These are phyloP conservation scores for Tricholoma sp. DNA, from an alignment of 768 basidiomycete genomes.

Conservation along the genomic window DNA sequence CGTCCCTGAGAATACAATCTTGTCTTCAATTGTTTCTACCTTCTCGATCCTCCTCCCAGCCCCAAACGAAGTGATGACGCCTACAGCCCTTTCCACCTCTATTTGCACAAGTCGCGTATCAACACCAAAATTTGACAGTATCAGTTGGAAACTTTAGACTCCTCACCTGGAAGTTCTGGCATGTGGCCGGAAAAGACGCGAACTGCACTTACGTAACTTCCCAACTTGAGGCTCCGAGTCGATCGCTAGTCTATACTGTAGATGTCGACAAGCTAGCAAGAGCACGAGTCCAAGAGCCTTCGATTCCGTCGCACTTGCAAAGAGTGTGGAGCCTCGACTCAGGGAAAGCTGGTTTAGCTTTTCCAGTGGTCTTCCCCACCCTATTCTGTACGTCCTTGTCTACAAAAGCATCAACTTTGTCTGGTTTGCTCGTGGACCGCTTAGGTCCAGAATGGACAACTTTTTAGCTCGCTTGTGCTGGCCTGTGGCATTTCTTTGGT, in stretches of 20 bases:
- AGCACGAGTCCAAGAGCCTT: conserved; percentile 54
- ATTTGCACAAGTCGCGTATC: neutral
- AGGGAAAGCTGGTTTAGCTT: conserved; percentile 57
- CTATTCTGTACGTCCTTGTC: conserved; percentile 47
- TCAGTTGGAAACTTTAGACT: neutral
- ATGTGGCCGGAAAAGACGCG: too few relatives aligned
- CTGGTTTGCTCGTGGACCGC: conserved; percentile 56
- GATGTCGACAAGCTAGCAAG: too few relatives aligned
- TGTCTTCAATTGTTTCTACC: conserved; percentile 57
- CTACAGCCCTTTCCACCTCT: conserved; percentile 71
- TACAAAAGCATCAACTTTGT: conserved; percentile 47
- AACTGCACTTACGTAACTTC: too few relatives aligned
- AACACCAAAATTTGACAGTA: neutral
- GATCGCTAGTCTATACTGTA: too few relatives aligned
- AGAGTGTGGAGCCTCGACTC: conserved; percentile 43
- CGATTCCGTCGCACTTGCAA: conserved; percentile 52
- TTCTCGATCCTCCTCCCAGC: conserved; percentile 46
- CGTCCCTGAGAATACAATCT: conserved; percentile 56
- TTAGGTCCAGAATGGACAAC: conserved; percentile 54
- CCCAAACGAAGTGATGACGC: conserved; percentile 47
- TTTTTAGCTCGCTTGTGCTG: conserved; percentile 39
- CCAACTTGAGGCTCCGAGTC: too few relatives aligned
- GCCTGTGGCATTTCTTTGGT: conserved; percentile 40
- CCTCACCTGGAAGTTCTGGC: conserved; percentile 53
- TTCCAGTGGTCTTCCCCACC: conserved; percentile 56